Evolutionary conservation across 2,329 filamentous ascomycete species (phyloP), one percentile per base, ranked within the genome.

Genomic region (Sodiomyces alkalinus): DNA sequence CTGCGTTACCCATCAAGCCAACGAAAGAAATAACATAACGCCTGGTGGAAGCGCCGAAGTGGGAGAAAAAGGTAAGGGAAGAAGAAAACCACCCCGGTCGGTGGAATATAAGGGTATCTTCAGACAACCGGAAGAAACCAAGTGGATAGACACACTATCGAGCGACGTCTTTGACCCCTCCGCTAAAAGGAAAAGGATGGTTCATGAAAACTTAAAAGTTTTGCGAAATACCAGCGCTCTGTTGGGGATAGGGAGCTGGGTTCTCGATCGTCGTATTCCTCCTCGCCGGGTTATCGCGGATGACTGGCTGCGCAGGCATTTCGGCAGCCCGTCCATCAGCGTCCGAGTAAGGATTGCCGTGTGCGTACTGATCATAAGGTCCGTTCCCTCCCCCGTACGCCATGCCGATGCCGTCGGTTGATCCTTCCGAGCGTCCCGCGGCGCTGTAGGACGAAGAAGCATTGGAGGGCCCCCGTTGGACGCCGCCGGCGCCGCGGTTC

Each of bases 241-340:
- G 85, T 48, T 92, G 82, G 8, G 87, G 86, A 45, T 81, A 92
- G 37, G 90, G 80, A 24, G 80, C 72, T 3, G 83, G 78, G 48
- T 79, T 92, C 58, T 96, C 86, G 45, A 98, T 96, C 36, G 86
- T 74, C 9, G 90, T 94, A 57, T 94, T 94, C 39, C 90, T 73
- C 41, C 90, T 67, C 17, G 90, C 90, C 38, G 80, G 78, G 39
- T 96, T 90, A 51, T 98, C 90, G 31, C 86, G 74, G 39, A 98
- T 94, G 29, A 98, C 70, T 2, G 90, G 85, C 45, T 80, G 77
- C 32, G 60, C 62, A 20, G 52, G 52, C 32, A 55, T 45, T 41
- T 64, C 64, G 18, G 57, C 52, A 16, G 52, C 51, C 19, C 47
- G 48, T 41, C 50, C 46, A 31, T 48, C 47, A 12, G 42, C 44